Evolutionary conservation across 306 rosid species (phyloP).

Genomic region (Alnus glutinosa): DNA sequence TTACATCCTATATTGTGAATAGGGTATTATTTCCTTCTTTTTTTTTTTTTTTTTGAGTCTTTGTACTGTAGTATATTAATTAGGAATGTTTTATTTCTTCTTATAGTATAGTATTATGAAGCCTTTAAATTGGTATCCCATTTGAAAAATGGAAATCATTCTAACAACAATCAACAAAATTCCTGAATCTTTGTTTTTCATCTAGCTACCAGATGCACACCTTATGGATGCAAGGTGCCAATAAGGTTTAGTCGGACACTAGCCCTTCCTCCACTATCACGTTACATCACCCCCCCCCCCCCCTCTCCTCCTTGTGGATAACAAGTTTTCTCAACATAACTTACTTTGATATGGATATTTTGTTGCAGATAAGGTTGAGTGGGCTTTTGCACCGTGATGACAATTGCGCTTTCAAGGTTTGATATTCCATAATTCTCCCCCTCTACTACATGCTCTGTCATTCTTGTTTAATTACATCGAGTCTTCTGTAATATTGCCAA

Average conservation of each 20-base stretch:
- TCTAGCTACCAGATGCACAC: neutral
- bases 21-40: neutral
- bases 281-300: too few relatives aligned
- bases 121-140: neutral
- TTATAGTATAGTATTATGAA: neutral
- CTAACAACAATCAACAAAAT: neutral
- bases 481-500: neutral
- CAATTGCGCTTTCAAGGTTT: conserved; percentile 79
- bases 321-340: neutral
- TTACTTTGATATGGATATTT: conserved; percentile 2
- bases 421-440: conserved; percentile 9
- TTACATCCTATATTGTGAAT: neutral
- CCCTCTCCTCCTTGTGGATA: neutral
- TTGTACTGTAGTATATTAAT: neutral
- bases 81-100: neutral
- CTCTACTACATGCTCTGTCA: neutral
- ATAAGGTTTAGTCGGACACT: neutral
- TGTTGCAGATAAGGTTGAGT: conserved; percentile 71
- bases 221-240: neutral
- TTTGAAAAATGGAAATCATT: neutral
- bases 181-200: neutral
- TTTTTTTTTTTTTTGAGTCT: neutral
- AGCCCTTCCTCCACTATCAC: too few relatives aligned
- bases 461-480: neutral
- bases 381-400: conserved; percentile 88